Evolutionary conservation across 2,329 filamentous ascomycete species (phyloP).

Genomic region (Parasarocladium wereldwijsianum): DNA sequence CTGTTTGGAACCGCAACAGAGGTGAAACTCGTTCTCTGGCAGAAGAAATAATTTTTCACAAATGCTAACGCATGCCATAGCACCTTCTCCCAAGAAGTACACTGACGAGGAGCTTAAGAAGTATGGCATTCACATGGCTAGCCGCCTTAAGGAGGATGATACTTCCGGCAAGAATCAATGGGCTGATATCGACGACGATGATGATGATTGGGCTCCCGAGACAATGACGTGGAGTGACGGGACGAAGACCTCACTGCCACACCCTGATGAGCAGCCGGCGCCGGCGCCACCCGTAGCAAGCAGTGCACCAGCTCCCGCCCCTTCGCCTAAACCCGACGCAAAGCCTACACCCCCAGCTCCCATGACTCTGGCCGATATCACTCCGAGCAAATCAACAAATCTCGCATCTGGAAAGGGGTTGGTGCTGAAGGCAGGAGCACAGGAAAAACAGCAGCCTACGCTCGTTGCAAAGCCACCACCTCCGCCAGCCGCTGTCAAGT

Average conservation of each 20-base stretch:
- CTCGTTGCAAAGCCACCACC: slow-evolving; percentile 58
- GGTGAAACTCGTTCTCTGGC: slow-evolving; percentile 29
- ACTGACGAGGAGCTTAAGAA: slow-evolving; percentile 80
- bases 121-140: slow-evolving; percentile 75
- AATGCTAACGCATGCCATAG: slow-evolving; percentile 20
- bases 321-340: slow-evolving; percentile 17
- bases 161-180: slow-evolving; percentile 64
- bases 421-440: slow-evolving; percentile 46
- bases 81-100: slow-evolving; percentile 64
- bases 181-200: slow-evolving; percentile 82
- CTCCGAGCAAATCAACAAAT: slow-evolving; percentile 28
- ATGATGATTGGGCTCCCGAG: slow-evolving; percentile 76
- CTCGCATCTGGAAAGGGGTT: slow-evolving; percentile 43
- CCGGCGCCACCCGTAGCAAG: slow-evolving; percentile 7
- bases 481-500: slow-evolving; percentile 60
- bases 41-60: background rate
- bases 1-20: slow-evolving; percentile 82
- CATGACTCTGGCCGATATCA: slow-evolving; percentile 12
- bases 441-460: slow-evolving; percentile 59
- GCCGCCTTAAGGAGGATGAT: slow-evolving; percentile 62
- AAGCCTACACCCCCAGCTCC: slow-evolving; percentile 31
- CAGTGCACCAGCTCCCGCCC: slow-evolving; percentile 14
- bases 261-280: slow-evolving; percentile 35
- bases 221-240: slow-evolving; percentile 81
- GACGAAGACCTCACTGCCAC: slow-evolving; percentile 63